Percentiles rank a stretch among this genome's conserved stretches.
These are phyloP conservation scores for Geosmithia morbida DNA, from an alignment of 2,329 filamentous ascomycete genomes.

Conservation along the genomic window DNA sequence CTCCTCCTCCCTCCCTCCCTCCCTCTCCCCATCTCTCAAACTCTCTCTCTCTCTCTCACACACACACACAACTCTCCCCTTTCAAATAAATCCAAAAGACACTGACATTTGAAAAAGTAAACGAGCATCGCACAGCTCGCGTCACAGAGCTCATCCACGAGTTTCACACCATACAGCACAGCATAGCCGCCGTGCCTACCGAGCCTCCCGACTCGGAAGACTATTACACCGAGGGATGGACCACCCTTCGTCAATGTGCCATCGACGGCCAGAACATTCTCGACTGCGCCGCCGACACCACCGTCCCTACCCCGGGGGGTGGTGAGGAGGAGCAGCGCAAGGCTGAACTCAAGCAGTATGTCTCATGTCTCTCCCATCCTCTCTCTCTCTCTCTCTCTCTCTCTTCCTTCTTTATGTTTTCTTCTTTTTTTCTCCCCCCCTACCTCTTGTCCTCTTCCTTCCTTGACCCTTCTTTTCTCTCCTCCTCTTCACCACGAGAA, in stretches of 20 bases:
- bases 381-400: not conserved
- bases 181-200: conserved; percentile 41
- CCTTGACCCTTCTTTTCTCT: not conserved
- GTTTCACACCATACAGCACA: conserved; percentile 47
- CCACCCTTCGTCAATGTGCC: conserved; percentile 44
- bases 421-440: not conserved
- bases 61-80: too few relatives aligned
- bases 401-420: not conserved
- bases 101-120: too few relatives aligned
- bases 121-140: conserved; percentile 41
- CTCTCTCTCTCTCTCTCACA: too few relatives aligned
- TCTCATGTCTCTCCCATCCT: not conserved
- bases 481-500: too few relatives aligned
- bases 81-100: too few relatives aligned
- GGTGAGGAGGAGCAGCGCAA: conserved; percentile 45
- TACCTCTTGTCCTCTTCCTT: not conserved
- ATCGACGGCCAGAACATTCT: conserved; percentile 51
- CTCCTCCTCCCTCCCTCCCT: too few relatives aligned
- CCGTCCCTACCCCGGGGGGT: conserved; percentile 36
- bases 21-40: too few relatives aligned
- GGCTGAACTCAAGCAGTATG: conserved; percentile 46
- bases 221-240: conserved; percentile 50
- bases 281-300: conserved; percentile 47
- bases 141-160: conserved; percentile 49
- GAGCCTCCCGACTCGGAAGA: conserved; percentile 41